A percentile compares a stretch with the other conserved stretches of the same genome.
These are phyloP conservation scores for Starmera caribaea DNA, from an alignment of 805 yeast species.

Conservation along the genomic window DNA sequence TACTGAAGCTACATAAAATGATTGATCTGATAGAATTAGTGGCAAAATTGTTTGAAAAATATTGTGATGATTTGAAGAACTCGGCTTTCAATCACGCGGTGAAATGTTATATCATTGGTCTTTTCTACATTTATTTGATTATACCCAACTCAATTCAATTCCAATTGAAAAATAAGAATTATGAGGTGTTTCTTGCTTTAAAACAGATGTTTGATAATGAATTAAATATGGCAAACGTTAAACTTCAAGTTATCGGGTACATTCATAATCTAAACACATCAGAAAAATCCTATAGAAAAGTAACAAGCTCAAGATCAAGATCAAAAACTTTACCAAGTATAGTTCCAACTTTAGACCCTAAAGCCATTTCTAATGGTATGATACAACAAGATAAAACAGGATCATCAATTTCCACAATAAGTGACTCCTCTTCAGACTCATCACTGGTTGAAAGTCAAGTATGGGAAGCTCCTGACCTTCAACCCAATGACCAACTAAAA, in stretches of 20 bases:
- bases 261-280: slow-evolving; percentile 18
- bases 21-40: slow-evolving; percentile 28
- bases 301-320: slow-evolving; percentile 16
- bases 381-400: too few species aligned
- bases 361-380: too few species aligned
- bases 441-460: slow-evolving; percentile 16
- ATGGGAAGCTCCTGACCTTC: slow-evolving; percentile 30
- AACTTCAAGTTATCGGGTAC: slow-evolving; percentile 23
- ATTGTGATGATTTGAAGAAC: slow-evolving; percentile 11
- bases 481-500: slow-evolving; percentile 29
- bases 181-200: slow-evolving; percentile 25
- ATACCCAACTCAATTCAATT: slow-evolving; percentile 31
- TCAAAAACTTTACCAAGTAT: slow-evolving; percentile 22
- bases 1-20: slow-evolving; percentile 24
- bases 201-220: slow-evolving; percentile 26
- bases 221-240: slow-evolving; percentile 30
- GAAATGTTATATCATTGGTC: slow-evolving; percentile 25
- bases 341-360: too few species aligned
- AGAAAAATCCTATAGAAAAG: too few species aligned
- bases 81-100: slow-evolving; percentile 20
- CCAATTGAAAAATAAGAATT: slow-evolving; percentile 29
- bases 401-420: background rate
- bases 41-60: slow-evolving; percentile 24
- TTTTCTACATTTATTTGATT: slow-evolving; percentile 25
- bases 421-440: slow-evolving; percentile 6